Evolutionary conservation across 1,284 basidiomycete genomes (phyloP).

Genomic region (Gomphus sp.): DNA sequence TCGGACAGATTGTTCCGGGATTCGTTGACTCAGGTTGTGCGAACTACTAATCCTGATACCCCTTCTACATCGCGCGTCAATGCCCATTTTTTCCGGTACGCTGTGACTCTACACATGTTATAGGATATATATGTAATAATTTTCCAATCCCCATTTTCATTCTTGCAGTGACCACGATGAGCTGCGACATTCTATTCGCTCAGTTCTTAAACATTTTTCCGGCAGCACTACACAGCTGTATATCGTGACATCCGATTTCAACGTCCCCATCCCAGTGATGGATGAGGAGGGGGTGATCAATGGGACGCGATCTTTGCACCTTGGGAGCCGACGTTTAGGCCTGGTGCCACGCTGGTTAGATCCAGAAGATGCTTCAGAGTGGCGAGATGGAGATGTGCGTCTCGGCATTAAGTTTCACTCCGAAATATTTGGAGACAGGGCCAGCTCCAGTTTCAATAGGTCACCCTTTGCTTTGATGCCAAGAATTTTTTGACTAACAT

Average conservation of each 20-base stretch:
- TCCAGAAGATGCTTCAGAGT: neutral
- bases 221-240: constrained; percentile 1
- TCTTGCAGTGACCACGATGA: constrained; percentile 6
- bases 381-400: constrained; percentile 4
- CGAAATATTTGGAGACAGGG: constrained; percentile 1
- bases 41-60: neutral
- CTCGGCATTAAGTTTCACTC: constrained; percentile 5
- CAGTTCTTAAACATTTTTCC: constrained; percentile 6
- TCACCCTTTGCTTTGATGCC: neutral
- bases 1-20: constrained; percentile 7
- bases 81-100: constrained; percentile 5
- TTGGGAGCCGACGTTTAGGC: constrained; percentile 1
- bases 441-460: constrained; percentile 8
- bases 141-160: neutral
- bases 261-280: neutral
- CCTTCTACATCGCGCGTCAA: neutral
- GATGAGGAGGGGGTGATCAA: neutral
- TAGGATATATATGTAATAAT: neutral
- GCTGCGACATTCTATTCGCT: constrained; percentile 8
- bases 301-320: neutral
- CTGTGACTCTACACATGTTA: neutral
- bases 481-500: neutral
- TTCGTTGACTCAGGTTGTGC: neutral
- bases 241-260: constrained; percentile 9
- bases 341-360: constrained; percentile 8